Evolutionary conservation across 2,329 filamentous ascomycete genomes (phyloP).

Genomic region (Aspergillus fijiensis): DNA sequence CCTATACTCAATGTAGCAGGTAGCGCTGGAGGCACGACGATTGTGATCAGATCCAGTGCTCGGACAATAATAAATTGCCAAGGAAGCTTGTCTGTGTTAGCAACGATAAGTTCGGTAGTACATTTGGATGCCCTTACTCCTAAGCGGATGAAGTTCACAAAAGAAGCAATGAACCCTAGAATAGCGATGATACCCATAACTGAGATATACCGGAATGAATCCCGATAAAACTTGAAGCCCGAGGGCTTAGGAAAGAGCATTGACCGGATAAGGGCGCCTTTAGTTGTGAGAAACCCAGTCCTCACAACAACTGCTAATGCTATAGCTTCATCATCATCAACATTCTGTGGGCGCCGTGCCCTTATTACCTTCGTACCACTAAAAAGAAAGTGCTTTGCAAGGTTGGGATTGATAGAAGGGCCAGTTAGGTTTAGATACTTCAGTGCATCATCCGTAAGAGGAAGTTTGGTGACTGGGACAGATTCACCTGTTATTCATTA

Average conservation of each 20-base stretch:
- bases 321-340: slow-evolving; percentile 80
- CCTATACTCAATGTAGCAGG: slow-evolving; percentile 95
- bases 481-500: slow-evolving; percentile 67
- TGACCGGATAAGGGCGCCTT: slow-evolving; percentile 89
- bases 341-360: slow-evolving; percentile 81
- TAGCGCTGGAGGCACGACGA: slow-evolving; percentile 91
- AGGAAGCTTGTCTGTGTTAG: slow-evolving; percentile 54
- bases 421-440: slow-evolving; percentile 72
- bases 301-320: slow-evolving; percentile 88
- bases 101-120: not conserved
- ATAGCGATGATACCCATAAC: slow-evolving; percentile 89
- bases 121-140: slow-evolving; percentile 44
- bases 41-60: slow-evolving; percentile 92
- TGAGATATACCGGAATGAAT: slow-evolving; percentile 95
- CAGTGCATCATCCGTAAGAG: slow-evolving; percentile 78
- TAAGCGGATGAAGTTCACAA: slow-evolving; percentile 88
- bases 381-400: slow-evolving; percentile 88
- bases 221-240: slow-evolving; percentile 96
- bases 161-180: slow-evolving; percentile 84
- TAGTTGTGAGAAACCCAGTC: slow-evolving; percentile 96
- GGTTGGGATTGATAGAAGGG: slow-evolving; percentile 76
- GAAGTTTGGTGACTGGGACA: slow-evolving; percentile 90
- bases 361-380: slow-evolving; percentile 94
- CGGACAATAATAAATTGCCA: slow-evolving; percentile 91
- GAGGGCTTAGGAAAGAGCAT: slow-evolving; percentile 99